phyloP scores from a whole-genome alignment of 805 yeast species.

The Yamadazyma sp. region DNA sequence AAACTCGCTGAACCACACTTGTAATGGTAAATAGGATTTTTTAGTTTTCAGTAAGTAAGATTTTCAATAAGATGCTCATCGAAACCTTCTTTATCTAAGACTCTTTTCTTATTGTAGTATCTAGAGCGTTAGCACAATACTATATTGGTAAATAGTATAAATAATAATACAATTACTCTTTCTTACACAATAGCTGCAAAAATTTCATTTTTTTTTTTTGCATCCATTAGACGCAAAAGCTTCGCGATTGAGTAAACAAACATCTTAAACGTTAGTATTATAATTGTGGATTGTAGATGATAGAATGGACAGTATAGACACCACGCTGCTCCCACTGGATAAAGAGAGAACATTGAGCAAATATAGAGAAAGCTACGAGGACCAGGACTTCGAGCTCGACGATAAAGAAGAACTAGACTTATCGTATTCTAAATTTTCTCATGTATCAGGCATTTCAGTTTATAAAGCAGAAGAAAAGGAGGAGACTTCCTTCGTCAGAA shows the following conservation, averaged over 20 bases:
- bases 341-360: conserved; percentile 8
- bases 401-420: conserved; percentile 26
- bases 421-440: conserved; percentile 38
- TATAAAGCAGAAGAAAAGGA: background rate
- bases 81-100: too few relatives aligned
- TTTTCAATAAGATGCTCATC: conserved; percentile 51
- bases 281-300: background rate
- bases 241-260: conserved; percentile 1
- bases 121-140: too few relatives aligned
- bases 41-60: conserved; percentile 9
- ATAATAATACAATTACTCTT: too few relatives aligned
- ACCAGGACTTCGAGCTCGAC: conserved; percentile 20
- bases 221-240: conserved; percentile 1
- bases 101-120: too few relatives aligned
- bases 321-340: background rate
- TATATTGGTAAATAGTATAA: too few relatives aligned
- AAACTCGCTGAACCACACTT: conserved; percentile 26
- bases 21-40: background rate
- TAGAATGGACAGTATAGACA: background rate
- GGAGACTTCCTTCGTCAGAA: conserved; percentile 28
- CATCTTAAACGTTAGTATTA: background rate
- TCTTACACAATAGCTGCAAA: too few relatives aligned
- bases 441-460: conserved; percentile 12
- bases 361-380: conserved; percentile 20
- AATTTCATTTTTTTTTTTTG: conserved; percentile 1